Percentiles rank a stretch among this genome's conserved stretches.
Conservation (phyloP, 805 yeast genomes). For the Saturnispora sekii region DNA sequence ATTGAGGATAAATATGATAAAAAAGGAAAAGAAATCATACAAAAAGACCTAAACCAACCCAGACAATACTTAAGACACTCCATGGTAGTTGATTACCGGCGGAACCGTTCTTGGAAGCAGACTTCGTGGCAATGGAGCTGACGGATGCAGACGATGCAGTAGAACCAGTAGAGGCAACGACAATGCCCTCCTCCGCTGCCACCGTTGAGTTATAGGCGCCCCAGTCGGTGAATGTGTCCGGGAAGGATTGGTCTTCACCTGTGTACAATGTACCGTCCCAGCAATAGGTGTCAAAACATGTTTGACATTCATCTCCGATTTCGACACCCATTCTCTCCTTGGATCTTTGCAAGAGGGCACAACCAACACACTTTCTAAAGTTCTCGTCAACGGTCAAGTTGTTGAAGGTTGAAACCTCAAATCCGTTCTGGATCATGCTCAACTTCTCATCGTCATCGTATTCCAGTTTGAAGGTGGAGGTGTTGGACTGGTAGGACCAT, state of each 20-base stretch:
- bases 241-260: constrained; percentile 9
- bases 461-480: constrained; percentile 60
- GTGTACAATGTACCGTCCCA: constrained; percentile 30
- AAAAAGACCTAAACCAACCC: constrained; percentile 3
- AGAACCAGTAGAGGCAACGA: constrained; percentile 1
- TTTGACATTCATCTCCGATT: constrained; percentile 59
- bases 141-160: constrained; percentile 1
- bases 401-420: constrained; percentile 53
- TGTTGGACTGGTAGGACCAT: constrained; percentile 54
- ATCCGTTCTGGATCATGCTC: constrained; percentile 63
- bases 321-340: constrained; percentile 55
- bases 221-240: constrained; percentile 31
- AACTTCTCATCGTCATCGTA: constrained; percentile 49
- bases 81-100: no score
- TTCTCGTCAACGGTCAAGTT: constrained; percentile 60
- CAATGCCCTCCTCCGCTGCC: constrained; percentile 2
- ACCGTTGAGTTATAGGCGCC: constrained; percentile 23
- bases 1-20: background rate
- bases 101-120: constrained; percentile 6
- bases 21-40: background rate
- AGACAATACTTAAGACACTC: background rate
- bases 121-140: constrained; percentile 3
- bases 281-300: constrained; percentile 66
- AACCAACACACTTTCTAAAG: constrained; percentile 68
- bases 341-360: constrained; percentile 74